Base-by-base conservation (phyloP, 345 rosid genomes). In the Dovyalis caffra region DNA sequence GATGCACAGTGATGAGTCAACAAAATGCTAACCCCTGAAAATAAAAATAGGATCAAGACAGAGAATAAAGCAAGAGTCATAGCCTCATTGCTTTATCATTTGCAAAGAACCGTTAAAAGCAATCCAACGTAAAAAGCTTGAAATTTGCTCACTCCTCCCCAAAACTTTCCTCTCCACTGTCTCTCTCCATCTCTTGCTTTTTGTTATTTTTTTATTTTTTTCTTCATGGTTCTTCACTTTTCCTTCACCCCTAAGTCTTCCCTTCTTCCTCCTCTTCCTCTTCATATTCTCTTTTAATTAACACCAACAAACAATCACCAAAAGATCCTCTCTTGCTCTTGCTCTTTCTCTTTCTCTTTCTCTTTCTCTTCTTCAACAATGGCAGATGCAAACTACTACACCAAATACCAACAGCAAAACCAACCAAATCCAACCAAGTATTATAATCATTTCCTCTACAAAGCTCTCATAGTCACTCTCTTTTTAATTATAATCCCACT, bases 401-500 rank as follows among this genome's bases (percentile, higher is more conserved):
- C 76, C 23, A 89, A 83, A 86, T 71, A 77, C 43, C 64, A 78
- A 33, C 76, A 64, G 26, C 80, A 83, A 70, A 85, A 75, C 69
- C 86, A 74, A 43, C 79, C 74, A 57, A 85, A 81, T 79, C 82
- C 88, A 34, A 81, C 69, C 82, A 91, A 86, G 82, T 78, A 81
- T 77, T 86, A 79, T 73, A 76, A 86, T 65, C 84, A 79, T 43
- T 91, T 93, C 86, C 74, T 95, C 69, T 82, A 81, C 77, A 95
- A 93, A 84, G 91, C 95, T 40, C 71, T 88, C 15, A 31, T 89
- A 64, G 88, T 86, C 76, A 34, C 86, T 35, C 66, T 89, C 25
- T 83, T 77, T 29, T 70, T 74, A 25, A 45, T 81, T 35, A n/a
- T 77, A 11, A 66, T 77, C 66, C 94, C 95, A 21, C 78, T 89